Percentiles rank a stretch among this genome's conserved stretches.
Evolutionary conservation across 176 grass and related monocot genomes (phyloP).

Genomic region (Guadua angustifolia): DNA sequence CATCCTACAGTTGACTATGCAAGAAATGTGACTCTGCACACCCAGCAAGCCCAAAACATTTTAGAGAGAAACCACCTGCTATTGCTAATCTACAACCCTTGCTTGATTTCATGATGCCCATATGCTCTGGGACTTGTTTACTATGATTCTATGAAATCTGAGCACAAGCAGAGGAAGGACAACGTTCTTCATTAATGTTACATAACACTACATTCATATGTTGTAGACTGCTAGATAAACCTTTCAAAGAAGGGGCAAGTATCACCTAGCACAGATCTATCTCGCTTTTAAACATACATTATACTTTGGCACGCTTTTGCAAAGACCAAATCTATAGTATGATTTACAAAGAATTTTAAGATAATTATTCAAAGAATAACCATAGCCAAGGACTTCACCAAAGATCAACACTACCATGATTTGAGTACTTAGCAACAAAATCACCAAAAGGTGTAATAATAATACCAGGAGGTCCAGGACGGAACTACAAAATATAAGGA

Average conservation of each 20-base stretch:
- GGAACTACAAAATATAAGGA: not conserved
- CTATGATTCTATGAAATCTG: conserved; percentile 28
- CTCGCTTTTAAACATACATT: conserved; percentile 10
- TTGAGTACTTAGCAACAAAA: conserved; percentile 27
- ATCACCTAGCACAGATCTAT: conserved; percentile 5
- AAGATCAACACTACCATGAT: conserved; percentile 27
- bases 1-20: not conserved
- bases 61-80: not conserved
- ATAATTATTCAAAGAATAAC: conserved; percentile 5
- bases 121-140: conserved; percentile 1
- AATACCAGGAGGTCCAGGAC: no score
- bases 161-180: not conserved
- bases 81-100: conserved; percentile 1
- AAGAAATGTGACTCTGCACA: conserved; percentile 9
- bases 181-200: not conserved
- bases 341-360: not conserved
- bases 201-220: not conserved
- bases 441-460: not conserved
- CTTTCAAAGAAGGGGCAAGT: not conserved
- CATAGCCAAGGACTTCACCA: conserved; percentile 10
- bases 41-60: not conserved
- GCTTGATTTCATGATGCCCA: conserved; percentile 12
- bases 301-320: conserved; percentile 2
- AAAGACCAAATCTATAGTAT: not conserved
- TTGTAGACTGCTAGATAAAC: not conserved